Evolutionary conservation across 2,329 filamentous ascomycete species (phyloP).

Genomic region (Colletotrichum sp.): DNA sequence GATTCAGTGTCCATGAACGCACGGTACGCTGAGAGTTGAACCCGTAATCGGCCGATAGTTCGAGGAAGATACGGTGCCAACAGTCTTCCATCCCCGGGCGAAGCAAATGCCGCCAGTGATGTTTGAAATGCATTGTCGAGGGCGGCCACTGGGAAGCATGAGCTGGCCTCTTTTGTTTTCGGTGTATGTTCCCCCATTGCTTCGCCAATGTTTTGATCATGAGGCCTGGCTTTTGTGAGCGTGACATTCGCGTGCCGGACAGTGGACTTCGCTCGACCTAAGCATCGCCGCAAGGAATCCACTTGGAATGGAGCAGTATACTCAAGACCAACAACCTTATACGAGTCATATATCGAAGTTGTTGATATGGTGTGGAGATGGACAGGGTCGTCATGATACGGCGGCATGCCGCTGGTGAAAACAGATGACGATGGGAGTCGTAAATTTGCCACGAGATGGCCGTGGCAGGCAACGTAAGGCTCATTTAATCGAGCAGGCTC

Average conservation of each 20-base stretch:
- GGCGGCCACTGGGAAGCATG: constrained; percentile 6
- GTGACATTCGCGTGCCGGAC: background rate
- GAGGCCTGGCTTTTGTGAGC: constrained; percentile 29
- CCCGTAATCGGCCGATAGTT: background rate
- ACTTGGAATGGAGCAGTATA: background rate
- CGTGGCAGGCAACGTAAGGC: background rate
- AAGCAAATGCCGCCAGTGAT: constrained; percentile 31
- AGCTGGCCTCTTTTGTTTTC: background rate
- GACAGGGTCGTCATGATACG: background rate
- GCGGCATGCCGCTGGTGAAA: background rate
- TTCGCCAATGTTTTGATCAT: background rate
- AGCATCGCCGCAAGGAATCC: background rate
- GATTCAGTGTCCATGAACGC: background rate
- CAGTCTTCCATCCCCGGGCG: constrained; percentile 34
- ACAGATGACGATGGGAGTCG: background rate
- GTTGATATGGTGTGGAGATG: background rate
- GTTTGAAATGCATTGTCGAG: constrained; percentile 39
- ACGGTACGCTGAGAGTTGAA: background rate
- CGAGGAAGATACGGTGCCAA: constrained; percentile 21
- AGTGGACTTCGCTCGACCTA: background rate
- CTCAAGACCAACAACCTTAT: background rate
- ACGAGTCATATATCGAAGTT: background rate
- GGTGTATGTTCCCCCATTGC: background rate
- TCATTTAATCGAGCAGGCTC: background rate
- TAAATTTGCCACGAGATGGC: background rate